Conservation (phyloP, 331 rosid genomes). For the Arachis monticola region DNA sequence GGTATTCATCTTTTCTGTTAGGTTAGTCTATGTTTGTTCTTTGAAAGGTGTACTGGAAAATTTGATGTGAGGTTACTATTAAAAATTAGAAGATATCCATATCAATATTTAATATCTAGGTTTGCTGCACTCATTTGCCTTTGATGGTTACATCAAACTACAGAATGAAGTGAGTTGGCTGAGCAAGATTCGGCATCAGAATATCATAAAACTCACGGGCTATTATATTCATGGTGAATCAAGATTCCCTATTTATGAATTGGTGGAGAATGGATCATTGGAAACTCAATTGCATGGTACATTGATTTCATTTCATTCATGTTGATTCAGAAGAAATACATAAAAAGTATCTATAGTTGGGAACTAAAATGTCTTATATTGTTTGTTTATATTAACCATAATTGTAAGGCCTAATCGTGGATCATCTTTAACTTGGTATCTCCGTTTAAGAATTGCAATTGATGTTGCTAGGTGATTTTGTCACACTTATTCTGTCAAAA, state of each 20-base stretch:
- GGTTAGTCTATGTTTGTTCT: no score
- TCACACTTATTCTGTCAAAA: not conserved
- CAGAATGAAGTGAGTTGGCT: no score
- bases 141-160: no score
- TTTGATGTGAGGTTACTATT: not conserved
- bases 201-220: conserved; percentile 15
- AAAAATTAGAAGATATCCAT: conserved; percentile 52
- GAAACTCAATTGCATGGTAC: conserved; percentile 80
- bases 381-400: conserved; percentile 24
- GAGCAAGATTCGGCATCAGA: no score
- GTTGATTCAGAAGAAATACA: no score
- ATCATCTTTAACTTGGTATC: conserved; percentile 74
- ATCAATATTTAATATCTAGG: no score
- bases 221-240: conserved; percentile 73
- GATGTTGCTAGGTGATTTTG: conserved; percentile 77
- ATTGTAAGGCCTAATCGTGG: conserved; percentile 69
- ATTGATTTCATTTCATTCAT: conserved; percentile 1
- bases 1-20: no score
- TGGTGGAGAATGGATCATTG: conserved; percentile 77
- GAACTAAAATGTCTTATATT: conserved; percentile 25
- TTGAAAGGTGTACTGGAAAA: no score
- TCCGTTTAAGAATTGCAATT: conserved; percentile 79
- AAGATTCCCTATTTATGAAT: conserved; percentile 81
- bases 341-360: not conserved
- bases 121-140: no score